These are phyloP conservation scores for Saccharomycopsis synnaedendra DNA, from an alignment of 805 yeast species.

Conservation along the genomic window DNA sequence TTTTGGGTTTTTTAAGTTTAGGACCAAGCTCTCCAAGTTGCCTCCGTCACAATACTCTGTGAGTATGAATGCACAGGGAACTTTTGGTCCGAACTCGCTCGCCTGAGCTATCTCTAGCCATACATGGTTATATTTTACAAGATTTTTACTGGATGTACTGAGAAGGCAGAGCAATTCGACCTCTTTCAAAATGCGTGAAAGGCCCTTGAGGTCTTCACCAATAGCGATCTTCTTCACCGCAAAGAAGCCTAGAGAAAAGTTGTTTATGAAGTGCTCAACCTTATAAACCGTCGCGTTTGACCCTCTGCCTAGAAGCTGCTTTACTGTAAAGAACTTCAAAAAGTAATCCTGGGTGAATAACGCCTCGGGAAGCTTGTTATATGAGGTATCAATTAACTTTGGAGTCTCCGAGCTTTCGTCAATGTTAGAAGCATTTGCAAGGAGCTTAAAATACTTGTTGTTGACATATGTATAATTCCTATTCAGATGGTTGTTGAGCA, in stretches of 20 bases:
- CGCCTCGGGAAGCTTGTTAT: constrained; percentile 28
- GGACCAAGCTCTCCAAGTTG: constrained; percentile 59
- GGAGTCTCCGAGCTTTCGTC: constrained; percentile 1
- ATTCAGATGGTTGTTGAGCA: constrained; percentile 4
- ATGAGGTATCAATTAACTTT: background rate
- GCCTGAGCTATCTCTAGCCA: constrained; percentile 68
- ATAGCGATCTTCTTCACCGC: constrained; percentile 81
- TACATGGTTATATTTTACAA: constrained; percentile 81
- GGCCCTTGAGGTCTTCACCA: constrained; percentile 62
- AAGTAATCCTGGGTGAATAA: constrained; percentile 80
- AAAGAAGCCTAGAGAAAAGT: constrained; percentile 61
- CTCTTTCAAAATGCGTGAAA: constrained; percentile 62
- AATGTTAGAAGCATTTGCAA: constrained; percentile 5
- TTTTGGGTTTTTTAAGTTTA: constrained; percentile 26
- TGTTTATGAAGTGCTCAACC: constrained; percentile 67
- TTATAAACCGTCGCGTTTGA: constrained; percentile 77
- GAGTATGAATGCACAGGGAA: constrained; percentile 58
- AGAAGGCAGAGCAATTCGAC: constrained; percentile 53
- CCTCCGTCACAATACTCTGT: constrained; percentile 90
- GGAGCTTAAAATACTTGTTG: constrained; percentile 13
- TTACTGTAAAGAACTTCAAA: constrained; percentile 52
- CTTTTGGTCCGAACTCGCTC: constrained; percentile 41
- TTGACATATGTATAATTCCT: constrained; percentile 5
- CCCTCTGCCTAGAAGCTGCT: constrained; percentile 63
- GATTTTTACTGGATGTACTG: constrained; percentile 41